These are phyloP conservation scores for Fusarium austroafricanum DNA, from an alignment of 2,329 filamentous ascomycete species.

Conservation along the genomic window DNA sequence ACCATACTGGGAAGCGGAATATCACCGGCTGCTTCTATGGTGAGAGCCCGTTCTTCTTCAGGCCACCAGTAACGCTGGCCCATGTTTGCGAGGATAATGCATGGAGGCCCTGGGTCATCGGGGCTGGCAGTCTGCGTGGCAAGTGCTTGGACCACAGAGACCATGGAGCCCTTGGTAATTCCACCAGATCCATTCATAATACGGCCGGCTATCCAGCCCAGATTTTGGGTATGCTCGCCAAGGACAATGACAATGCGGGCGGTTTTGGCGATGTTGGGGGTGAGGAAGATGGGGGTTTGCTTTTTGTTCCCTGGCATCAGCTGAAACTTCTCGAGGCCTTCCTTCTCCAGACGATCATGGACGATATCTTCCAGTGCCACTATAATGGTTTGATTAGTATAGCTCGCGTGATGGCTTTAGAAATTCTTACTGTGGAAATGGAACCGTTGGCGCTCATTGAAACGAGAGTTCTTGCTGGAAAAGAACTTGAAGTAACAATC, in stretches of 20 bases:
- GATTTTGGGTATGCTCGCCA: slow-evolving; percentile 76
- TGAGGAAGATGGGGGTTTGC: slow-evolving; percentile 75
- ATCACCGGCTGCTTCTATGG: slow-evolving; percentile 64
- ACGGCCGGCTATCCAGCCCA: slow-evolving; percentile 80
- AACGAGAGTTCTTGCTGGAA: slow-evolving; percentile 76
- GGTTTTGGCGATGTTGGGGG: slow-evolving; percentile 63
- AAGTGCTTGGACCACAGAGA: slow-evolving; percentile 69
- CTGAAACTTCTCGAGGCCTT: slow-evolving; percentile 69
- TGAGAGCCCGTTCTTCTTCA: slow-evolving; percentile 69
- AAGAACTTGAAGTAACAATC: slow-evolving; percentile 80
- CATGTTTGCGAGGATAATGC: slow-evolving; percentile 80
- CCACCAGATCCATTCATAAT: slow-evolving; percentile 72
- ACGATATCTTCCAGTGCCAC: slow-evolving; percentile 73
- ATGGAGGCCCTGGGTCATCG: slow-evolving; percentile 57
- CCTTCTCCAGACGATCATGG: slow-evolving; percentile 67
- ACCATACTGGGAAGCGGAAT: slow-evolving; percentile 73
- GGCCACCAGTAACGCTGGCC: slow-evolving; percentile 84
- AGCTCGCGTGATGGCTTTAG: too few species aligned
- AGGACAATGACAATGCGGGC: slow-evolving; percentile 78
- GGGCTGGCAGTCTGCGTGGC: slow-evolving; percentile 51
- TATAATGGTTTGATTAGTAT: slow-evolving; percentile 50
- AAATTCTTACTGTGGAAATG: slow-evolving; percentile 74
- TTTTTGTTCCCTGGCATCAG: slow-evolving; percentile 61
- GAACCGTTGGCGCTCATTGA: slow-evolving; percentile 80
- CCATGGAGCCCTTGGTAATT: slow-evolving; percentile 75